A percentile compares a stretch with the other conserved stretches of the same genome.
Evolutionary conservation across 768 basidiomycete genomes (phyloP).

Genomic region (Psilocybe cyanescens): DNA sequence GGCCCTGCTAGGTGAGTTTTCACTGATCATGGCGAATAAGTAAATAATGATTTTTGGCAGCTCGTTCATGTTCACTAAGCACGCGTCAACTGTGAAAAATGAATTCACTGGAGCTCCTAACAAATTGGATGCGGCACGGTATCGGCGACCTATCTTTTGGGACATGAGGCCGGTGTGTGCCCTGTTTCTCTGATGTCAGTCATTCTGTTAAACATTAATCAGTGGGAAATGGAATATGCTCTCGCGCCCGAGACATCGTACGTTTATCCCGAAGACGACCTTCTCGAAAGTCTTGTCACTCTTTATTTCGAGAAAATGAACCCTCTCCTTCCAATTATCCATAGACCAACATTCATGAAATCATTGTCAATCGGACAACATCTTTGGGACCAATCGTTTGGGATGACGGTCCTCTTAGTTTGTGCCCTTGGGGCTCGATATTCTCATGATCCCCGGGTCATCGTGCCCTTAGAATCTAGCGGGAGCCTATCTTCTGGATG

Average conservation of each 20-base stretch:
- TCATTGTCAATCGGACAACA: constrained; percentile 51
- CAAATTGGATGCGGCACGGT: constrained; percentile 16
- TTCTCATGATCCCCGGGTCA: constrained; percentile 50
- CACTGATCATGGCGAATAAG: background rate
- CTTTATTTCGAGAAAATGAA: constrained; percentile 64
- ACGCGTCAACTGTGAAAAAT: constrained; percentile 46
- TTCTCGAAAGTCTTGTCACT: constrained; percentile 54
- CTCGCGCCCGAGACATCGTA: constrained; percentile 30
- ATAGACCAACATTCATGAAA: constrained; percentile 66
- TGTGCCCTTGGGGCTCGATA: constrained; percentile 67
- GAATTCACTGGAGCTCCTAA: constrained; percentile 32
- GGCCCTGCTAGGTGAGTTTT: constrained; percentile 38
- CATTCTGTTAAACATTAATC: background rate
- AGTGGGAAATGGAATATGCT: constrained; percentile 42
- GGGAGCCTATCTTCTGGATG: constrained; percentile 55
- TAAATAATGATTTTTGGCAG: constrained; percentile 23
- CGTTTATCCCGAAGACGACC: constrained; percentile 51
- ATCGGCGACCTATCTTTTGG: constrained; percentile 33
- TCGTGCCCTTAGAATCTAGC: constrained; percentile 35
- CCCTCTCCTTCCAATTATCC: constrained; percentile 60
- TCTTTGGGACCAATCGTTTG: constrained; percentile 53
- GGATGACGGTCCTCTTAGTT: constrained; percentile 59
- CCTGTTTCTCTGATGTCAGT: background rate
- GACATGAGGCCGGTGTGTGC: constrained; percentile 29
- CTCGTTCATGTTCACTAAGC: constrained; percentile 43